phyloP scores from a whole-genome alignment of 768 basidiomycete genomes.

The Rossbeevera mucosa region DNA sequence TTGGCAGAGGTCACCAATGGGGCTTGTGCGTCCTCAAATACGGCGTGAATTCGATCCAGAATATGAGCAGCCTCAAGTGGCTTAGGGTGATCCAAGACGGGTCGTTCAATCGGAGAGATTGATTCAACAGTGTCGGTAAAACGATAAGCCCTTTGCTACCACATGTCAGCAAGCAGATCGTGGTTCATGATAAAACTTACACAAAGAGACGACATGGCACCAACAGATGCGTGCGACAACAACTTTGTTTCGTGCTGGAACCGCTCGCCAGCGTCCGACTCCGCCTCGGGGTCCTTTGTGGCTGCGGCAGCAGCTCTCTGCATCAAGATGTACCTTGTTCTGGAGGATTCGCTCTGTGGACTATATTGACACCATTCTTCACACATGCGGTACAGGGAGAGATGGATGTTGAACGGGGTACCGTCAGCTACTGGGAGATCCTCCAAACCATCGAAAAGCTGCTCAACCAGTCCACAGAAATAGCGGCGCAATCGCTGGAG shows the following conservation, averaged over 20 bases:
- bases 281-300: constrained; percentile 50
- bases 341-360: constrained; percentile 64
- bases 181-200: constrained; percentile 46
- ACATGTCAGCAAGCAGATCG: neutral
- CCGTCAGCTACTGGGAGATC: constrained; percentile 69
- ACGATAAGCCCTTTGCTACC: constrained; percentile 75
- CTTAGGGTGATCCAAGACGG: constrained; percentile 45
- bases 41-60: constrained; percentile 64
- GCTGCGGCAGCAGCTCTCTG: constrained; percentile 58
- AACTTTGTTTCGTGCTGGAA: constrained; percentile 67
- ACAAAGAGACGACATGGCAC: constrained; percentile 82
- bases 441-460: constrained; percentile 73
- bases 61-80: constrained; percentile 49
- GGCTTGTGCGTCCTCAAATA: constrained; percentile 56
- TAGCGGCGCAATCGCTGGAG: constrained; percentile 81
- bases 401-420: constrained; percentile 67
- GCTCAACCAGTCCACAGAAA: constrained; percentile 86
- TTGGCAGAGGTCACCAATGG: constrained; percentile 54
- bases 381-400: constrained; percentile 77
- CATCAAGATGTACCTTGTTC: constrained; percentile 67
- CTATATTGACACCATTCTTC: constrained; percentile 94
- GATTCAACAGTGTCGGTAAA: constrained; percentile 50
- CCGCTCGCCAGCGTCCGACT: constrained; percentile 49
- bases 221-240: constrained; percentile 78
- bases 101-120: constrained; percentile 60